Percentiles rank a stretch among this genome's conserved stretches.
Evolutionary conservation across 2,329 filamentous ascomycete genomes (phyloP).

Genomic region (Clonostachys solani): DNA sequence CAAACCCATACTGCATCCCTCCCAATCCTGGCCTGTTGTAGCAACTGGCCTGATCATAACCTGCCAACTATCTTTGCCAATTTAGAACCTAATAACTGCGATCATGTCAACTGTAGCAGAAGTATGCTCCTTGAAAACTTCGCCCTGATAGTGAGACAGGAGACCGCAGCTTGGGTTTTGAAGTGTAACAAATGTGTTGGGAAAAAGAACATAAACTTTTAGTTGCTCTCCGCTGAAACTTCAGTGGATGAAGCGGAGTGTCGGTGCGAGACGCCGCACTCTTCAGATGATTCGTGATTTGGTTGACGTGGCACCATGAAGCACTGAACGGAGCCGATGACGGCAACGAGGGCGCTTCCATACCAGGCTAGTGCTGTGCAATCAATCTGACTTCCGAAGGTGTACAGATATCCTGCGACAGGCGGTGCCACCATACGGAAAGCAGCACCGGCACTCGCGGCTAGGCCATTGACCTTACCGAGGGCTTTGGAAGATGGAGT

Average conservation of each 20-base stretch:
- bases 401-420: conserved; percentile 59
- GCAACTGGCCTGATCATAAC: too few species aligned
- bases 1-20: too few species aligned
- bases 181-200: neutral
- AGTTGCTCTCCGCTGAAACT: conserved; percentile 18
- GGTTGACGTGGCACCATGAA: conserved; percentile 41
- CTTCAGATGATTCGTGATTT: conserved; percentile 18
- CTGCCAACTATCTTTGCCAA: too few species aligned
- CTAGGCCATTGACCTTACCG: conserved; percentile 62
- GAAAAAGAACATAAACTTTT: conserved; percentile 2
- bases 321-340: conserved; percentile 55
- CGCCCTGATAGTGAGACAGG: too few species aligned
- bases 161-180: too few species aligned
- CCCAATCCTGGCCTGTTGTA: too few species aligned
- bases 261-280: conserved; percentile 12
- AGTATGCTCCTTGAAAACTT: too few species aligned
- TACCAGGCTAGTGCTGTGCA: conserved; percentile 63
- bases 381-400: conserved; percentile 51
- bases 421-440: conserved; percentile 66
- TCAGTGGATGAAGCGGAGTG: conserved; percentile 16
- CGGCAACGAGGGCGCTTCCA: conserved; percentile 51
- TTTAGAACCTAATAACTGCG: neutral
- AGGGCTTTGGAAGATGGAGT: conserved; percentile 51
- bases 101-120: neutral
- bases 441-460: conserved; percentile 60